Evolutionary conservation across 1,284 basidiomycete genomes (phyloP).

Genomic region (Mycosarcoma mackinlayi): DNA sequence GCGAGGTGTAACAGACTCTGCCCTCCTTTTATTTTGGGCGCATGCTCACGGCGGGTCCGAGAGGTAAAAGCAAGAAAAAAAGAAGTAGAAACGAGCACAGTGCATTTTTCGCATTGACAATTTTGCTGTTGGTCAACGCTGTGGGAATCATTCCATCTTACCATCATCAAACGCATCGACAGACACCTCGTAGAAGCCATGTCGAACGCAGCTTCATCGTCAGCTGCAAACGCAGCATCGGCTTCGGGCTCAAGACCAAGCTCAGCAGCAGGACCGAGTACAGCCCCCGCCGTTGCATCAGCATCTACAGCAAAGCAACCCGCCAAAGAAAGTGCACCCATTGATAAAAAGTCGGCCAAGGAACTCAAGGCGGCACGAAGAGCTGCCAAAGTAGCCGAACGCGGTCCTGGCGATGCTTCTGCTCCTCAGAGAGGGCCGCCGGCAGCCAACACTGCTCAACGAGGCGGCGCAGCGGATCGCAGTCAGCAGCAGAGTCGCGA

Average conservation of each 20-base stretch:
- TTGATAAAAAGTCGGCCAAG: conserved; percentile 58
- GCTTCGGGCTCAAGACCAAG: conserved; percentile 9
- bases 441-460: conserved; percentile 6
- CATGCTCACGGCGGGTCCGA: too few species aligned
- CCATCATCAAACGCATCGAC: not conserved
- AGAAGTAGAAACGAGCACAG: too few species aligned
- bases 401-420: conserved; percentile 12
- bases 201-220: conserved; percentile 9
- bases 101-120: too few species aligned
- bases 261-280: too few species aligned
- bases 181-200: conserved; percentile 1
- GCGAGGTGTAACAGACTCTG: too few species aligned
- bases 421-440: conserved; percentile 2
- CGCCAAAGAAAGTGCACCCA: conserved; percentile 22
- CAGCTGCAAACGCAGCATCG: conserved; percentile 2
- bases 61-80: too few species aligned
- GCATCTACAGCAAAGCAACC: conserved; percentile 13
- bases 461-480: conserved; percentile 20
- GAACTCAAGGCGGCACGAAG: conserved; percentile 58
- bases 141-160: not conserved
- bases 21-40: too few species aligned
- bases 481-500: conserved; percentile 21
- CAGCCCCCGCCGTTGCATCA: too few species aligned
- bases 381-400: conserved; percentile 52
- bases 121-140: too few species aligned